A percentile compares a stretch with the other conserved stretches of the same genome.
Conservation (phyloP, 495 filamentous ascomycete species). For the Hyaloscypha hepaticicola region DNA sequence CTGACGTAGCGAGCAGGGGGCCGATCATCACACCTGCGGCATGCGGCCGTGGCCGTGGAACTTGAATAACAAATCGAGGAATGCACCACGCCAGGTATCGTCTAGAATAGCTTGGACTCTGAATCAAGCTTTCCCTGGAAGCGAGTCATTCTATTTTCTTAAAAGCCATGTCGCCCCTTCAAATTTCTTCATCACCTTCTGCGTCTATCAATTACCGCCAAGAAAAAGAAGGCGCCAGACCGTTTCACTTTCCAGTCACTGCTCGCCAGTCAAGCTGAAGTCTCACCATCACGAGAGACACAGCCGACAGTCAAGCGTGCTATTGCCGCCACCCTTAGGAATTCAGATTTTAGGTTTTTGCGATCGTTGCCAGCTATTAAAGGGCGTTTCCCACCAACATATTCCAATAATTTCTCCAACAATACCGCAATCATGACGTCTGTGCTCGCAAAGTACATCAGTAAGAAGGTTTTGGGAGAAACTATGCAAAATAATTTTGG, state of each 20-base stretch:
- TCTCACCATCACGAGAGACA: slow-evolving; percentile 3
- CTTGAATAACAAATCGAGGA: background rate
- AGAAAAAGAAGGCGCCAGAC: slow-evolving; percentile 11
- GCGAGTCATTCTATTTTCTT: background rate
- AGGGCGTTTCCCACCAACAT: background rate
- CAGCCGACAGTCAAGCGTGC: slow-evolving; percentile 1
- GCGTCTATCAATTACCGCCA: background rate
- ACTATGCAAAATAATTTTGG: slow-evolving; percentile 66
- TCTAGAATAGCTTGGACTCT: background rate
- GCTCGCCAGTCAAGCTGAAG: slow-evolving; percentile 18
- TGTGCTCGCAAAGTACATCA: slow-evolving; percentile 53
- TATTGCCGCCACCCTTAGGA: slow-evolving; percentile 4
- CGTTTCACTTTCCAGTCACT: background rate
- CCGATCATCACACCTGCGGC: too few relatives aligned
- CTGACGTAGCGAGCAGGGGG: background rate
- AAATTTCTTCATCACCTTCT: background rate
- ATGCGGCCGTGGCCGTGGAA: background rate
- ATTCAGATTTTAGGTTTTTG: background rate
- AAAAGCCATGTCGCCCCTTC: background rate
- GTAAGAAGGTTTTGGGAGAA: slow-evolving; percentile 67
- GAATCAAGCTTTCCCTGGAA: background rate
- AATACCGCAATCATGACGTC: slow-evolving; percentile 48
- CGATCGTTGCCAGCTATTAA: slow-evolving; percentile 11
- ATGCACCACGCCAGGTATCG: background rate
- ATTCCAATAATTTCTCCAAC: slow-evolving; percentile 4